A percentile compares a stretch with the other conserved stretches of the same genome.
phyloP scores from a whole-genome alignment of 2,329 filamentous ascomycete genomes.

The Endoconidiophora polonica region DNA sequence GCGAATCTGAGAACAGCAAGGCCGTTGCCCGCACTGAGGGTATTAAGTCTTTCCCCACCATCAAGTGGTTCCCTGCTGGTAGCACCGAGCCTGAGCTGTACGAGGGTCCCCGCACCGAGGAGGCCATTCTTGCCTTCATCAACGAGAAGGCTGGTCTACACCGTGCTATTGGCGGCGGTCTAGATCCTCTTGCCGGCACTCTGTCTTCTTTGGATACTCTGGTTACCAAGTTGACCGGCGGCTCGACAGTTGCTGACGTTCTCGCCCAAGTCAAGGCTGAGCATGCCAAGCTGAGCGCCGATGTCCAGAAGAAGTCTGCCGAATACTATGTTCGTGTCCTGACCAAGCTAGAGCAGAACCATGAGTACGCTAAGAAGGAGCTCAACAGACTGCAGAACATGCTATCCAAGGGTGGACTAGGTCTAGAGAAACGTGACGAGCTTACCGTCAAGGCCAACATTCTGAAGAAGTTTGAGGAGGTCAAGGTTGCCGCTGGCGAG shows the following conservation, averaged over 20 bases:
- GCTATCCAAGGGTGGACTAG: conserved; percentile 71
- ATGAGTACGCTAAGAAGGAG: conserved; percentile 73
- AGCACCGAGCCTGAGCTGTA: conserved; percentile 57
- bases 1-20: conserved; percentile 76
- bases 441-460: conserved; percentile 77
- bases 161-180: conserved; percentile 62
- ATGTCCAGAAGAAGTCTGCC: conserved; percentile 56
- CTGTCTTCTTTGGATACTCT: conserved; percentile 63
- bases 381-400: conserved; percentile 62
- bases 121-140: conserved; percentile 60
- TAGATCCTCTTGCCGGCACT: conserved; percentile 66
- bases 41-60: conserved; percentile 80
- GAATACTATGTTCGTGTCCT: conserved; percentile 90
- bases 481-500: conserved; percentile 29
- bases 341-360: conserved; percentile 64
- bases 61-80: conserved; percentile 91
- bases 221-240: conserved; percentile 55
- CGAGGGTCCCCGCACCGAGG: conserved; percentile 58
- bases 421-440: conserved; percentile 76
- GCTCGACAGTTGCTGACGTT: conserved; percentile 37
- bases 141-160: conserved; percentile 82
- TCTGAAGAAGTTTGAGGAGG: conserved; percentile 55
- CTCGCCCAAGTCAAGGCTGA: conserved; percentile 56
- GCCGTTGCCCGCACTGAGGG: conserved; percentile 57
- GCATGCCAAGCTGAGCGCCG: conserved; percentile 45